Evolutionary conservation across 2,329 filamentous ascomycete genomes (phyloP), one percentile per base, ranked within the genome.

Genomic region (Ascochyta lentis): DNA sequence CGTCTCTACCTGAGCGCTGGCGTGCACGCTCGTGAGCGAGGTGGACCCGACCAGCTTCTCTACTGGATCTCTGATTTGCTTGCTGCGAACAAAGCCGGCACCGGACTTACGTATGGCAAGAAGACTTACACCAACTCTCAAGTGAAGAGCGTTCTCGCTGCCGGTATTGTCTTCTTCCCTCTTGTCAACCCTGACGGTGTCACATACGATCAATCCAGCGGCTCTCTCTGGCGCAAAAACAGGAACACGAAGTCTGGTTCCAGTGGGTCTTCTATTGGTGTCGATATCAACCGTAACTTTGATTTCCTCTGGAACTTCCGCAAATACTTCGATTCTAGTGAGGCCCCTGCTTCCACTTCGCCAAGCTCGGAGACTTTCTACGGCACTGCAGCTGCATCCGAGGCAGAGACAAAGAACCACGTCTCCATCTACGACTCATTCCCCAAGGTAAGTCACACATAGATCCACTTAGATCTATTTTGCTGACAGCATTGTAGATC

Each of bases 21-120:
- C 24, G 79, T 86, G 42, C 84, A 86, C 62, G 82, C 84, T 8
- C 81, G 84, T 23, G 84, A 87, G 71, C 80, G 84, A 9, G 84
- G 84, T 24, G 81, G 79, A 0, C 78, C 84, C 0, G 84, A 87
- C 64, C 77, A 82, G 55, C 74, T 86, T 13, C 70, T 86, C 39
- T 85, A 85, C 76, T 86, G 84, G 72, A 75, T 86, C 27, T 75
- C 82, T 0, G 84, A 87, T 64, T 76, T 87, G 4, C 77, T 87
- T 3, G 78, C 79, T 42, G 84, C 84, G 16, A 77, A 81, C 60
- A 78, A 80, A 63, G 72, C 78, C 31, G 76, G 78, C 22, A 77
- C 73, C 3, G 84, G 83, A 6, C 66, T 87, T 9, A 76, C 71
- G 2, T 87, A 84, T 61, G 84, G 83, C 41, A 74, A 72, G 49